Evolutionary conservation across 495 filamentous ascomycete genomes (phyloP).

Genomic region (Beverwykella pulmonaria): DNA sequence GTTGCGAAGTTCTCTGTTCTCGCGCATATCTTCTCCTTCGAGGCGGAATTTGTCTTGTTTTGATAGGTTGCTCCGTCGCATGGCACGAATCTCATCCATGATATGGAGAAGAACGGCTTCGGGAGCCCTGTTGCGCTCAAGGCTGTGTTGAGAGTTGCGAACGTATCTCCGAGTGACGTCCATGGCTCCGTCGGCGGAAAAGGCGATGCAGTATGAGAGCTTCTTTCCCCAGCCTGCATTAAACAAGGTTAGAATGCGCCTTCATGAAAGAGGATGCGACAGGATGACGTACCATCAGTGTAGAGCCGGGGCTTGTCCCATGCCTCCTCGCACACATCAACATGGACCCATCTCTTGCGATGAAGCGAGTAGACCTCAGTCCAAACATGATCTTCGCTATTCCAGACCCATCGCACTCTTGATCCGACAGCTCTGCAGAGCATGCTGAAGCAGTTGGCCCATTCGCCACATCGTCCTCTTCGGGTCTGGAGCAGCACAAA

Average conservation of each 20-base stretch:
- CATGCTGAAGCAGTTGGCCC: conserved; percentile 99
- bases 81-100: conserved; percentile 81
- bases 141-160: conserved; percentile 73
- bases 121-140: conserved; percentile 70
- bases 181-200: conserved; percentile 90
- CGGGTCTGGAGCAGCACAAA: conserved; percentile 88
- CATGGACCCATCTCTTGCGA: conserved; percentile 92
- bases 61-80: conserved; percentile 73
- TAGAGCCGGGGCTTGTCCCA: conserved; percentile 96
- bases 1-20: conserved; percentile 78
- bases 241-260: conserved; percentile 12
- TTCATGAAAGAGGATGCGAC: background rate
- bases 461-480: conserved; percentile 87
- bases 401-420: conserved; percentile 97
- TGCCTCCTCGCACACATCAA: conserved; percentile 89
- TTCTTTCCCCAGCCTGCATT: conserved; percentile 80
- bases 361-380: conserved; percentile 97
- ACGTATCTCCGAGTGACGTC: conserved; percentile 97
- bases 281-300: conserved; percentile 67
- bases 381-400: conserved; percentile 96
- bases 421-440: conserved; percentile 89
- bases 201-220: conserved; percentile 95
- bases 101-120: conserved; percentile 90
- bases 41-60: conserved; percentile 81
- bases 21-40: conserved; percentile 84